phyloP scores from a whole-genome alignment of 2,329 filamentous ascomycete genomes.

The Albophoma yamanashiensis region DNA sequence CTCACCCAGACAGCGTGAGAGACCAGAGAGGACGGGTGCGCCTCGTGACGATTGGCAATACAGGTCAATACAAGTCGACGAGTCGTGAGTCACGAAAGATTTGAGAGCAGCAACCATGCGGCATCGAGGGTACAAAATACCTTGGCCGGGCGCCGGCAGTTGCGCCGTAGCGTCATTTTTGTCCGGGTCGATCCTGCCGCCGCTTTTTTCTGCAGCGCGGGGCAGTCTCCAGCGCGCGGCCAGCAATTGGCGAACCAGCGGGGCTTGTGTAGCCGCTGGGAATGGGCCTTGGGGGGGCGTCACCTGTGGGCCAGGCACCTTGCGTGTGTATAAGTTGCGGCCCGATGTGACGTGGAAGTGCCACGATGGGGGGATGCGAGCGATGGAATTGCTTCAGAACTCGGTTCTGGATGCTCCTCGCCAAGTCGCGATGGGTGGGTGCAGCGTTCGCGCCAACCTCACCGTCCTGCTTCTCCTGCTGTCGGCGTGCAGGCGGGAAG shows the following conservation, averaged over 20 bases:
- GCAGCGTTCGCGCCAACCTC: neutral
- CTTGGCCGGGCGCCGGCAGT: neutral
- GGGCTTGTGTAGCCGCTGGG: neutral
- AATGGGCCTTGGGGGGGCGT: neutral
- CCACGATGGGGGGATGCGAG: no score
- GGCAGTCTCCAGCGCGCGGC: neutral
- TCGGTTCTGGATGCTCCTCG: neutral
- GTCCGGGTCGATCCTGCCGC: neutral
- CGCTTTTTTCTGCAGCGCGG: neutral
- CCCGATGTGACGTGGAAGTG: neutral
- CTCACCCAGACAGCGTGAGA: neutral
- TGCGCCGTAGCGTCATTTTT: neutral
- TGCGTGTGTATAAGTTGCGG: neutral
- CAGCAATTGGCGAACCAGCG: neutral
- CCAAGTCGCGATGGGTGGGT: neutral
- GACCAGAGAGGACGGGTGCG: neutral
- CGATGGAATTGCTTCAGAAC: no score
- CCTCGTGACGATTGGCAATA: neutral
- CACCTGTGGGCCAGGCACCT: neutral
- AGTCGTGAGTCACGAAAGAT: neutral
- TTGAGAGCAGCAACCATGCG: neutral
- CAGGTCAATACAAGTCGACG: neutral
- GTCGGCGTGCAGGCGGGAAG: neutral
- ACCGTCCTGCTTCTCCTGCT: no score
- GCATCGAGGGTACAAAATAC: neutral